These are phyloP conservation scores for Begonia masoniana DNA, from an alignment of 306 rosid genomes.

Conservation along the genomic window DNA sequence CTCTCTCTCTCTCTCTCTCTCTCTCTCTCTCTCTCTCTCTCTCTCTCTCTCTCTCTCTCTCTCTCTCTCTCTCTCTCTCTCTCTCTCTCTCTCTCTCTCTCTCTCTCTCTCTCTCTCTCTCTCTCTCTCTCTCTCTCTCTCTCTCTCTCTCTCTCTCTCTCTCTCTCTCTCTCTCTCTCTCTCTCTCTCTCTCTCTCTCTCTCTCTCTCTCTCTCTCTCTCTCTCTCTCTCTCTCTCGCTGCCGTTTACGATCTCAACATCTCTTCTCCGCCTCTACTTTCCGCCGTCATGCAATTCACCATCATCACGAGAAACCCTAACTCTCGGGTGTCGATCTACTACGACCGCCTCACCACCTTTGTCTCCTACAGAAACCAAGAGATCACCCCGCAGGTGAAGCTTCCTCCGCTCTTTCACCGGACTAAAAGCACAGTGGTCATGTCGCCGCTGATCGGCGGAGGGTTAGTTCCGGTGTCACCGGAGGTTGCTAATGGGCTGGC, in stretches of 20 bases:
- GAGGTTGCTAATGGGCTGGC: slow-evolving; percentile 35
- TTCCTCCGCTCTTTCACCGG: slow-evolving; percentile 40
- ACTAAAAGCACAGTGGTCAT: slow-evolving; percentile 42
- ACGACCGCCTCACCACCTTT: slow-evolving; percentile 41
- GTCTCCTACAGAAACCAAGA: slow-evolving; percentile 48
- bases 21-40: too few species aligned
- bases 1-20: too few species aligned
- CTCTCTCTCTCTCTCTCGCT: too few species aligned
- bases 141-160: too few species aligned
- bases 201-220: too few species aligned
- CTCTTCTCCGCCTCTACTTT: slow-evolving; percentile 31
- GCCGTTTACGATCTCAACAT: slow-evolving; percentile 57
- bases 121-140: too few species aligned
- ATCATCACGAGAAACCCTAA: slow-evolving; percentile 60
- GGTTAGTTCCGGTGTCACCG: slow-evolving; percentile 39
- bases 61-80: too few species aligned
- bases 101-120: too few species aligned
- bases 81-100: too few species aligned
- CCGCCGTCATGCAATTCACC: slow-evolving; percentile 64
- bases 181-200: too few species aligned
- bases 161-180: too few species aligned
- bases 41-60: too few species aligned
- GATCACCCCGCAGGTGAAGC: slow-evolving; percentile 47
- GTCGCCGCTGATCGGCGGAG: background rate
- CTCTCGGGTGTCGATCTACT: slow-evolving; percentile 48